These are phyloP conservation scores for Rhizopogon vesiculosus DNA, from an alignment of 768 basidiomycete species.

Conservation along the genomic window DNA sequence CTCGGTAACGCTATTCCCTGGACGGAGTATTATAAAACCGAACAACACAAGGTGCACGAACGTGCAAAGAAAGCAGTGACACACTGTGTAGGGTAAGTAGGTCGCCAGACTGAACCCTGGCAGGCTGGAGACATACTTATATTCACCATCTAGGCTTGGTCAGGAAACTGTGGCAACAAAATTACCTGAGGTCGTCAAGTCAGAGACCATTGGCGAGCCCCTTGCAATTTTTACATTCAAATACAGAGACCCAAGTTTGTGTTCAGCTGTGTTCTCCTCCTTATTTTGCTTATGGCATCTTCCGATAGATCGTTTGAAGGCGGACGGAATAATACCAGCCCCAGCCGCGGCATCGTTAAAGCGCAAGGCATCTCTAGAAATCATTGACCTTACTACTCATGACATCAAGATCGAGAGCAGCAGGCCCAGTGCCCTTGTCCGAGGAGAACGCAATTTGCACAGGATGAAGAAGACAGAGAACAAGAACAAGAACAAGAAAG, in stretches of 20 bases:
- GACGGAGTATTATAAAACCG: neutral
- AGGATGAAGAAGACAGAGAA: neutral
- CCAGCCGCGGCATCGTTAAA: neutral
- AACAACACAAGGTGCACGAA: slow-evolving; percentile 21
- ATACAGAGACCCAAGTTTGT: slow-evolving; percentile 22
- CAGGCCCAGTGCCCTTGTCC: slow-evolving; percentile 6
- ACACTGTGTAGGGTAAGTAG: slow-evolving; percentile 22
- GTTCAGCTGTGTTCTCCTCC: neutral
- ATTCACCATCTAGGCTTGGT: slow-evolving; percentile 16
- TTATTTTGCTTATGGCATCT: neutral
- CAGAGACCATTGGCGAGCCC: slow-evolving; percentile 6
- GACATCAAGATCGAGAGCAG: slow-evolving; percentile 9
- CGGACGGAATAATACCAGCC: slow-evolving; percentile 20
- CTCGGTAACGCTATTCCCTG: too few species aligned
- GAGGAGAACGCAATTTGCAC: neutral
- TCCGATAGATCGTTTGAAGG: slow-evolving; percentile 20
- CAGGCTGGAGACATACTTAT: neutral
- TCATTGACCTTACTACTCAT: slow-evolving; percentile 18
- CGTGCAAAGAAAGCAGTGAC: slow-evolving; percentile 26
- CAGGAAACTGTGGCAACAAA: slow-evolving; percentile 5
- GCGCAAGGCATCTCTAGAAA: slow-evolving; percentile 3
- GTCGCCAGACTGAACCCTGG: neutral
- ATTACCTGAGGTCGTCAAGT: neutral
- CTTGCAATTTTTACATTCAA: slow-evolving; percentile 25
- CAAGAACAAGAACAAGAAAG: slow-evolving; percentile 14